Percentiles rank a stretch among this genome's conserved stretches.
Evolutionary conservation across 208 protist genomes (phyloP).

Genomic region (Leishmania gerbilli): DNA sequence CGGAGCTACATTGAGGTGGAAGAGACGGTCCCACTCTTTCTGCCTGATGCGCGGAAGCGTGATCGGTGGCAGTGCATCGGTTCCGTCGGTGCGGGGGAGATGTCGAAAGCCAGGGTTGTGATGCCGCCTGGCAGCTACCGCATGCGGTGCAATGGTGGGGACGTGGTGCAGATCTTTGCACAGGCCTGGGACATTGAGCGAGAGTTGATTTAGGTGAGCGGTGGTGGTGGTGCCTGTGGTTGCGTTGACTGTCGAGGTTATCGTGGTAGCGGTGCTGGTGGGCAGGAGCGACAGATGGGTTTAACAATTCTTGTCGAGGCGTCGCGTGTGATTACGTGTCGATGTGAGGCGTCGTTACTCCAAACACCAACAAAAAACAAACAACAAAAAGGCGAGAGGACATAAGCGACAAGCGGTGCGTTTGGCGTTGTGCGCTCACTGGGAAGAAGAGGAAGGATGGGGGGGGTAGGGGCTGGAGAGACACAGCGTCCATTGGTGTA

Average conservation of each 20-base stretch:
- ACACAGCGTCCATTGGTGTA: neutral
- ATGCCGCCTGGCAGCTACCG: conserved; percentile 71
- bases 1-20: conserved; percentile 43
- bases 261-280: neutral
- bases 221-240: neutral
- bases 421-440: neutral
- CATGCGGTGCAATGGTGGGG: conserved; percentile 51
- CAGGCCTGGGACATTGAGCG: conserved; percentile 84
- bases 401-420: neutral
- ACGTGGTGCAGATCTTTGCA: conserved; percentile 69
- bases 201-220: conserved; percentile 44
- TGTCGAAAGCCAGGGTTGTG: conserved; percentile 53
- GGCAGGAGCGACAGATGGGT: neutral
- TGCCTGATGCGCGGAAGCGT: neutral
- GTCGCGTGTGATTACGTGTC: neutral
- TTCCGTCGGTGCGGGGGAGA: conserved; percentile 26
- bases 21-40: conserved; percentile 29
- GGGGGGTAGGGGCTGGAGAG: neutral
- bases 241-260: neutral
- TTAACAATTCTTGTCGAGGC: neutral
- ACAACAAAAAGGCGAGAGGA: neutral
- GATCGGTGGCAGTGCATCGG: conserved; percentile 41
- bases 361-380: neutral
- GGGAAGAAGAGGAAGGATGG: neutral
- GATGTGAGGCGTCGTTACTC: neutral